Evolutionary conservation across 1,284 basidiomycete genomes (phyloP).

Genomic region (Mycena sp.): DNA sequence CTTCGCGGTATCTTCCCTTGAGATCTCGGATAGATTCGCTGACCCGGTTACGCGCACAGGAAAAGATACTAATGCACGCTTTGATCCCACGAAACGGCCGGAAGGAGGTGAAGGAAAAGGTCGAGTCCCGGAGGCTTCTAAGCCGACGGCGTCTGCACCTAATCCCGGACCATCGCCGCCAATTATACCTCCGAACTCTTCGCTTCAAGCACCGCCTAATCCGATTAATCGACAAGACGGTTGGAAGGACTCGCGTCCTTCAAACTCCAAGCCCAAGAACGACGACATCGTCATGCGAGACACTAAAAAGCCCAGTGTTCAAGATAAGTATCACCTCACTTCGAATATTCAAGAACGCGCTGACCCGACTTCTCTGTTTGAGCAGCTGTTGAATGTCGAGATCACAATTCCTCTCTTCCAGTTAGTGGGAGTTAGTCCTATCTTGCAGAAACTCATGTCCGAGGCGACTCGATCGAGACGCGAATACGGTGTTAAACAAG

Average conservation of each 20-base stretch:
- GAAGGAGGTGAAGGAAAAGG: too few relatives aligned
- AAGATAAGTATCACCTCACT: slow-evolving; percentile 22
- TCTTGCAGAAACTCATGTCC: neutral
- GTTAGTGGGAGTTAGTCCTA: slow-evolving; percentile 11
- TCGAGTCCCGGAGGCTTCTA: too few relatives aligned
- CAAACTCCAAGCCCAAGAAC: neutral
- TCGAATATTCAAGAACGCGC: slow-evolving; percentile 17
- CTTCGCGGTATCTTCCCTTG: too few relatives aligned
- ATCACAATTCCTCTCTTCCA: neutral
- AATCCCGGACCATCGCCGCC: neutral
- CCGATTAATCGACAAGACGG: too few relatives aligned
- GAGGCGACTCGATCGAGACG: neutral
- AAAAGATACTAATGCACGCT: too few relatives aligned
- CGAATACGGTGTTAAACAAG: neutral
- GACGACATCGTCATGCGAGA: slow-evolving; percentile 22
- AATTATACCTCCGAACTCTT: neutral
- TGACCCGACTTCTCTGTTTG: slow-evolving; percentile 3
- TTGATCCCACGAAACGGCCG: too few relatives aligned
- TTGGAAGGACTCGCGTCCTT: slow-evolving; percentile 26
- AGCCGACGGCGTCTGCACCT: neutral
- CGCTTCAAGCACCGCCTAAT: slow-evolving; percentile 13
- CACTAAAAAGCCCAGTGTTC: neutral
- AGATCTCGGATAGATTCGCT: too few relatives aligned
- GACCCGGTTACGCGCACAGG: too few relatives aligned
- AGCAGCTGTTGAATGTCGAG: neutral